Conservation (phyloP, 129 eudicot species). For the Flaveria trinervia region DNA sequence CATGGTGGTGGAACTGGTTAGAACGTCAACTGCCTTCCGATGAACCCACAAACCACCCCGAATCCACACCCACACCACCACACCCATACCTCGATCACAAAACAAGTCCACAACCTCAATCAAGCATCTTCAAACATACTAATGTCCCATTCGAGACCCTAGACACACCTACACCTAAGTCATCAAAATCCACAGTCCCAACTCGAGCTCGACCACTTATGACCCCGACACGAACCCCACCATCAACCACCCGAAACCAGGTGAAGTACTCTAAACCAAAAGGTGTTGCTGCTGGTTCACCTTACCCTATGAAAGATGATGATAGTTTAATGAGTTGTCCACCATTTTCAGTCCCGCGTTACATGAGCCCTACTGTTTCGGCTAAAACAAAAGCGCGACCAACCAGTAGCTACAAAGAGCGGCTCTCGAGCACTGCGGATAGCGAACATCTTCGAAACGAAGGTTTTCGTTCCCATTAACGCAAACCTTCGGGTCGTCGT, state of each 20-base stretch:
- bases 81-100: slow-evolving; percentile 42
- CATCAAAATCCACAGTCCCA: slow-evolving; percentile 55
- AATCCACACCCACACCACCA: slow-evolving; percentile 52
- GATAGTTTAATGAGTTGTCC: slow-evolving; percentile 97
- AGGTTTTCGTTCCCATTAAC: slow-evolving; percentile 76
- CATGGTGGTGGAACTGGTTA: slow-evolving; percentile 99
- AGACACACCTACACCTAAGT: slow-evolving; percentile 58
- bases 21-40: slow-evolving; percentile 62
- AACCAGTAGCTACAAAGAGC: slow-evolving; percentile 55
- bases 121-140: slow-evolving; percentile 32
- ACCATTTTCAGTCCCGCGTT: slow-evolving; percentile 81
- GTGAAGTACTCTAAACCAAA: slow-evolving; percentile 43
- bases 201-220: slow-evolving; percentile 29
- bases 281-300: slow-evolving; percentile 30
- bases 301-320: slow-evolving; percentile 62
- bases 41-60: slow-evolving; percentile 42
- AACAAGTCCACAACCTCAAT: slow-evolving; percentile 49
- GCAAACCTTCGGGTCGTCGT: slow-evolving; percentile 63
- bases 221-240: slow-evolving; percentile 59
- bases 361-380: slow-evolving; percentile 83
- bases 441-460: slow-evolving; percentile 48
- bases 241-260: slow-evolving; percentile 42
- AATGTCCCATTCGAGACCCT: slow-evolving; percentile 41
- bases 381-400: slow-evolving; percentile 80
- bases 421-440: slow-evolving; percentile 49